Percentiles rank a stretch among this genome's conserved stretches.
Evolutionary conservation across 2,329 filamentous ascomycete genomes (phyloP).

Genomic region (Ophiostoma tasmaniense): DNA sequence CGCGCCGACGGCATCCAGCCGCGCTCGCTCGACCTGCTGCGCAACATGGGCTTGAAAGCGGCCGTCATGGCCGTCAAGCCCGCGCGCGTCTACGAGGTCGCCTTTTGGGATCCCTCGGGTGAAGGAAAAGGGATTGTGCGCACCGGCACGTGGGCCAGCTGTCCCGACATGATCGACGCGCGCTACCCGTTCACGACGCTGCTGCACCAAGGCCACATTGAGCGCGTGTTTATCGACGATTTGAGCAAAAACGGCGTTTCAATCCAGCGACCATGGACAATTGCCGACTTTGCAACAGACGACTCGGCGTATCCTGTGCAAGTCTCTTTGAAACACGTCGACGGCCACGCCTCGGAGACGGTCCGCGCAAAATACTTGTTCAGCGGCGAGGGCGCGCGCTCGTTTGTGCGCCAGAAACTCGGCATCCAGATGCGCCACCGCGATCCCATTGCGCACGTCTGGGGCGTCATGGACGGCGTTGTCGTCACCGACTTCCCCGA

Average conservation of each 20-base stretch:
- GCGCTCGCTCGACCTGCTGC: conserved; percentile 74
- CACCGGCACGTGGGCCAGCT: conserved; percentile 75
- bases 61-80: conserved; percentile 81
- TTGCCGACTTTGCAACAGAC: conserved; percentile 52
- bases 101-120: conserved; percentile 59
- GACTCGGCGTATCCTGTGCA: conserved; percentile 62
- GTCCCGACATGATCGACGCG: conserved; percentile 72
- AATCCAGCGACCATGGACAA: conserved; percentile 57
- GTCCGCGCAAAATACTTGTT: conserved; percentile 63
- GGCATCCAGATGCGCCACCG: conserved; percentile 63
- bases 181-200: conserved; percentile 63
- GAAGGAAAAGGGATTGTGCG: conserved; percentile 43
- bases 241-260: conserved; percentile 52
- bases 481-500: conserved; percentile 68
- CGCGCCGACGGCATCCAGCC: conserved; percentile 90
- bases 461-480: conserved; percentile 69
- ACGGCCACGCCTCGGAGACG: conserved; percentile 57
- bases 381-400: conserved; percentile 62
- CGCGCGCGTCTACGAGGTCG: conserved; percentile 73
- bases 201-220: conserved; percentile 63
- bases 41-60: conserved; percentile 83
- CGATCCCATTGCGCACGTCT: conserved; percentile 62
- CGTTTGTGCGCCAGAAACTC: conserved; percentile 54
- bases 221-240: conserved; percentile 60
- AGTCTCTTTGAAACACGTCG: conserved; percentile 67